Percentiles rank a stretch among this genome's conserved stretches.
These are phyloP conservation scores for Mrakia gelida DNA, from an alignment of 768 basidiomycete genomes.

Conservation along the genomic window DNA sequence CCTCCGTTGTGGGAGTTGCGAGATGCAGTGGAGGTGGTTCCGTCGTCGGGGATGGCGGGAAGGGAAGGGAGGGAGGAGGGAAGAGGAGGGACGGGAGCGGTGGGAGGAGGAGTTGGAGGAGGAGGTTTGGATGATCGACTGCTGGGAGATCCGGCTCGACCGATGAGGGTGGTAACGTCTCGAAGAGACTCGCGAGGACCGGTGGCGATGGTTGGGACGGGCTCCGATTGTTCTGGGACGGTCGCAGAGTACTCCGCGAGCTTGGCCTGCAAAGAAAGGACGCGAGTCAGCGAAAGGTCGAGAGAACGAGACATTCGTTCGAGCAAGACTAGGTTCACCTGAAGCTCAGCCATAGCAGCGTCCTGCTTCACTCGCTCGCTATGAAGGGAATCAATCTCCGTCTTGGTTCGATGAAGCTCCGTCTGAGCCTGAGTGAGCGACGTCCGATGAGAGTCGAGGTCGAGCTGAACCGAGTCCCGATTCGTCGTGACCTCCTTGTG, in stretches of 20 bases:
- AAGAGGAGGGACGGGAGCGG: slow-evolving; percentile 24
- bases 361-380: slow-evolving; percentile 24
- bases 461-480: slow-evolving; percentile 3
- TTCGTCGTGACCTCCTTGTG: slow-evolving; percentile 65
- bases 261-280: not conserved
- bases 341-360: slow-evolving; percentile 14
- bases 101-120: slow-evolving; percentile 26
- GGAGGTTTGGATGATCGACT: slow-evolving; percentile 10
- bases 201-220: not conserved
- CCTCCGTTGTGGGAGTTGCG: not conserved
- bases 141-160: slow-evolving; percentile 7
- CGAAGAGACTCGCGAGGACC: slow-evolving; percentile 12
- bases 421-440: slow-evolving; percentile 14
- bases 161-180: not conserved
- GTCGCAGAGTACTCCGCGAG: not conserved
- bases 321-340: not conserved
- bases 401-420: slow-evolving; percentile 7
- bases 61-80: not conserved
- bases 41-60: slow-evolving; percentile 1
- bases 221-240: not conserved
- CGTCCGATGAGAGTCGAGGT: slow-evolving; percentile 20
- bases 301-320: not conserved
- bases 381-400: slow-evolving; percentile 12
- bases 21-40: not conserved
- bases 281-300: not conserved